Percentiles rank a stretch among this genome's conserved stretches.
Conservation (phyloP, 148 eudicot species). For the Chenopodium album region DNA sequence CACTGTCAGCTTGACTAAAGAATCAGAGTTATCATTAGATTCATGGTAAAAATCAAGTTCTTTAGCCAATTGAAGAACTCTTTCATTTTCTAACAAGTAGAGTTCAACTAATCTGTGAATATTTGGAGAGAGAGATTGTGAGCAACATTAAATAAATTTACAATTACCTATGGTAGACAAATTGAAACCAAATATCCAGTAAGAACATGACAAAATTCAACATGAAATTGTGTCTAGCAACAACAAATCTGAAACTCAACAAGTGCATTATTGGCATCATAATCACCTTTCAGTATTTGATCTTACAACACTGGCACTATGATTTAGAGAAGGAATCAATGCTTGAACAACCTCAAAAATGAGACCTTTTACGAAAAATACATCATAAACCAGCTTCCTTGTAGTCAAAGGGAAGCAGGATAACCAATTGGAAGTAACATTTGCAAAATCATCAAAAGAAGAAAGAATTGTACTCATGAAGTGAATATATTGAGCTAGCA, state of each 20-base stretch:
- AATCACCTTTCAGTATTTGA: constrained; percentile 82
- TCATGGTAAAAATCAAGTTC: constrained; percentile 47
- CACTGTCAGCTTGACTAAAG: constrained; percentile 37
- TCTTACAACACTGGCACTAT: constrained; percentile 43
- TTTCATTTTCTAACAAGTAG: constrained; percentile 69
- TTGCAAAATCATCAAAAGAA: constrained; percentile 40
- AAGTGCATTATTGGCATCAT: neutral
- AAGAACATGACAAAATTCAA: neutral
- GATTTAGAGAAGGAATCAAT: constrained; percentile 67
- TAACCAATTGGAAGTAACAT: constrained; percentile 85
- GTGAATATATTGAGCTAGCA: neutral
- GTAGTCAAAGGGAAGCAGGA: constrained; percentile 74
- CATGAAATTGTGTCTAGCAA: neutral
- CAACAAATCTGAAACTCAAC: neutral
- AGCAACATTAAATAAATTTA: neutral
- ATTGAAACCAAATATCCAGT: neutral
- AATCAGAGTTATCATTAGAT: constrained; percentile 33
- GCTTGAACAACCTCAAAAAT: constrained; percentile 64
- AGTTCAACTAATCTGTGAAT: constrained; percentile 65
- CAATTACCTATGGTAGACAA: neutral
- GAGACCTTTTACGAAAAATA: constrained; percentile 61
- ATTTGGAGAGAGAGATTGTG: neutral
- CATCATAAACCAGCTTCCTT: constrained; percentile 75
- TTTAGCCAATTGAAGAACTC: constrained; percentile 53
- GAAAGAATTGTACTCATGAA: neutral